These are phyloP conservation scores for Ophiostoma australiae DNA, from an alignment of 2,329 filamentous ascomycete genomes.

Conservation along the genomic window DNA sequence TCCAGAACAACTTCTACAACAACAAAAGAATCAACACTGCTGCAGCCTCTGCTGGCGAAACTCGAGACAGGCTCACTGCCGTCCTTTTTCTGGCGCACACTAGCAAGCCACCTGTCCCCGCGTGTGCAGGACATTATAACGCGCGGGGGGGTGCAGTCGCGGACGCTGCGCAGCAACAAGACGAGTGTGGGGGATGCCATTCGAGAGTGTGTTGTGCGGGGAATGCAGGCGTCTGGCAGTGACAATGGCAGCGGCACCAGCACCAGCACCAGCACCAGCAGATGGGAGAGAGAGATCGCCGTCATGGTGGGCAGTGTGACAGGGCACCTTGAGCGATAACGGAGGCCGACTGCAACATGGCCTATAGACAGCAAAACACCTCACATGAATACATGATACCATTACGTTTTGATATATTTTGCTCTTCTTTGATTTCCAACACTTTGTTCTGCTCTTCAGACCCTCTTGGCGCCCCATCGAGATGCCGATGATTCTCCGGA, in stretches of 20 bases:
- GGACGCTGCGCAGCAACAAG: constrained; percentile 72
- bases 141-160: constrained; percentile 75
- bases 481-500: constrained; percentile 12
- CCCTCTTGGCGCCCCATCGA: constrained; percentile 9
- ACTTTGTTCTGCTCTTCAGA: not conserved
- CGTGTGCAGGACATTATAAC: constrained; percentile 80
- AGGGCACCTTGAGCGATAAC: constrained; percentile 46
- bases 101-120: constrained; percentile 70
- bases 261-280: constrained; percentile 30
- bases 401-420: not conserved
- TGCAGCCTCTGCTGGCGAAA: constrained; percentile 67
- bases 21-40: constrained; percentile 47
- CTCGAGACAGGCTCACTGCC: constrained; percentile 83
- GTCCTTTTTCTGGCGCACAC: constrained; percentile 88
- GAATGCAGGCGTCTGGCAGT: constrained; percentile 55
- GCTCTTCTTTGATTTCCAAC: not conserved
- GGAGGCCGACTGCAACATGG: not conserved
- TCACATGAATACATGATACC: constrained; percentile 16
- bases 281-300: constrained; percentile 82
- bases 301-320: constrained; percentile 89
- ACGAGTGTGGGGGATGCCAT: constrained; percentile 72
- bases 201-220: constrained; percentile 74
- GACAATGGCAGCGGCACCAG: constrained; percentile 35
- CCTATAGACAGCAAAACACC: not conserved
- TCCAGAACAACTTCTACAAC: constrained; percentile 49